These are phyloP conservation scores for Kodamaea kakaduensis DNA, from an alignment of 805 yeast genomes.

Conservation along the genomic window DNA sequence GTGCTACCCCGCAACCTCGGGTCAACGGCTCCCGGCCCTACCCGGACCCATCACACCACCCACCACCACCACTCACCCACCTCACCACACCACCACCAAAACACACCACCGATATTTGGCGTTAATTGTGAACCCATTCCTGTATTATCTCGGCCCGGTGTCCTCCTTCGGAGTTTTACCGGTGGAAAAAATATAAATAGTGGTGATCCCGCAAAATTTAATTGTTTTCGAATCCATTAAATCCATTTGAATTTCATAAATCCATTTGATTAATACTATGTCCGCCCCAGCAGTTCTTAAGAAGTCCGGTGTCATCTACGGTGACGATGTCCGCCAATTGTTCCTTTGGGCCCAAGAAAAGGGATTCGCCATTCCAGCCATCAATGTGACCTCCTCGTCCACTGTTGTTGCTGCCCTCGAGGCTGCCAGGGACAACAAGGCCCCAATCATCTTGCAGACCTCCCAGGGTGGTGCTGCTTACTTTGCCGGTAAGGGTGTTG, in stretches of 20 bases:
- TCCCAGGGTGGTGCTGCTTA: slow-evolving; percentile 99
- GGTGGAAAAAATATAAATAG: slow-evolving; percentile 4
- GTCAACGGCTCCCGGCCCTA: slow-evolving; percentile 1
- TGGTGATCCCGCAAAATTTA: not conserved
- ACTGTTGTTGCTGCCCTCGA: slow-evolving; percentile 63
- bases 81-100: slow-evolving; percentile 1
- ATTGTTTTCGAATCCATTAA: not conserved
- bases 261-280: slow-evolving; percentile 31
- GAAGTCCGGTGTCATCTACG: slow-evolving; percentile 97
- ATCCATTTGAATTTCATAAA: no score
- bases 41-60: not conserved
- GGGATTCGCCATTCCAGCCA: slow-evolving; percentile 97
- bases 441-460: slow-evolving; percentile 95
- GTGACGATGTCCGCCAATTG: slow-evolving; percentile 86
- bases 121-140: not conserved
- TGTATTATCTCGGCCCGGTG: slow-evolving; percentile 3
- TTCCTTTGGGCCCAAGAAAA: slow-evolving; percentile 91
- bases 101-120: not conserved
- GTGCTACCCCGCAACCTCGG: no score
- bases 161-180: slow-evolving; percentile 9
- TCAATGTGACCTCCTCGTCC: slow-evolving; percentile 96
- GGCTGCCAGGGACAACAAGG: slow-evolving; percentile 48
- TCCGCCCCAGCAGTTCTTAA: slow-evolving; percentile 70
- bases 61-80: not conserved
- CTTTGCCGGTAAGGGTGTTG: slow-evolving; percentile 99